A percentile compares a stretch with the other conserved stretches of the same genome.
Evolutionary conservation across 768 basidiomycete species (phyloP).

Genomic region (Macrolepiota albuminosa): DNA sequence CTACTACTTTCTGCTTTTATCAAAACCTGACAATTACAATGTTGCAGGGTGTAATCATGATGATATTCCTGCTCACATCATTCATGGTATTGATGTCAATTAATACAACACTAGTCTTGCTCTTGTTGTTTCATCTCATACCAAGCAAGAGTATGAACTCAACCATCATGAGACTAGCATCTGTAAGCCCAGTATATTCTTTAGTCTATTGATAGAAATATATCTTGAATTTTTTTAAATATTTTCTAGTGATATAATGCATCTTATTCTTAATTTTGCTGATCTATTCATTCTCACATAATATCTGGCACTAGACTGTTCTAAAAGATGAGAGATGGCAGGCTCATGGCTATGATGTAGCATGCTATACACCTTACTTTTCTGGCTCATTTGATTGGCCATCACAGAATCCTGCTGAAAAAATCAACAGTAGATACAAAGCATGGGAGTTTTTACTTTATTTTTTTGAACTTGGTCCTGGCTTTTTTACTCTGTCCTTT

Average conservation of each 20-base stretch:
- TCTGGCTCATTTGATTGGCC: slow-evolving; percentile 19
- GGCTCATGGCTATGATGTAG: not conserved
- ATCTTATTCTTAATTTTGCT: slow-evolving; percentile 25
- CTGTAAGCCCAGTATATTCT: not conserved
- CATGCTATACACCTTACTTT: not conserved
- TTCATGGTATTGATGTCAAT: not conserved
- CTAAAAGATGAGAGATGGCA: not conserved
- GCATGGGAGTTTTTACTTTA: slow-evolving; percentile 9
- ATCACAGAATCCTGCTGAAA: slow-evolving; percentile 21
- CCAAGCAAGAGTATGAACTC: not conserved
- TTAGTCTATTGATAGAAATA: not conserved
- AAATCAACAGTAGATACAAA: not conserved
- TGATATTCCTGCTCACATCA: slow-evolving; percentile 12
- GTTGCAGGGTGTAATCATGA: slow-evolving; percentile 18
- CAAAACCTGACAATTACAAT: slow-evolving; percentile 17
- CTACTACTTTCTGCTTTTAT: slow-evolving; percentile 24
- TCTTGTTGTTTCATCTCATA: not conserved
- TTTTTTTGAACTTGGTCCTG: slow-evolving; percentile 11
- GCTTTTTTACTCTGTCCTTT: slow-evolving; percentile 4
- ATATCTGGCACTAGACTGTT: slow-evolving; percentile 18
- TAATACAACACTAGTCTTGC: not conserved
- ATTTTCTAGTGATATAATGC: slow-evolving; percentile 27
- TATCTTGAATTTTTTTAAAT: slow-evolving; percentile 16
- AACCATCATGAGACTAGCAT: not conserved
- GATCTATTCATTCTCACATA: slow-evolving; percentile 18